Evolutionary conservation across 352 stramenopile genomes (phyloP).

Genomic region (Phytophthora idaei): DNA sequence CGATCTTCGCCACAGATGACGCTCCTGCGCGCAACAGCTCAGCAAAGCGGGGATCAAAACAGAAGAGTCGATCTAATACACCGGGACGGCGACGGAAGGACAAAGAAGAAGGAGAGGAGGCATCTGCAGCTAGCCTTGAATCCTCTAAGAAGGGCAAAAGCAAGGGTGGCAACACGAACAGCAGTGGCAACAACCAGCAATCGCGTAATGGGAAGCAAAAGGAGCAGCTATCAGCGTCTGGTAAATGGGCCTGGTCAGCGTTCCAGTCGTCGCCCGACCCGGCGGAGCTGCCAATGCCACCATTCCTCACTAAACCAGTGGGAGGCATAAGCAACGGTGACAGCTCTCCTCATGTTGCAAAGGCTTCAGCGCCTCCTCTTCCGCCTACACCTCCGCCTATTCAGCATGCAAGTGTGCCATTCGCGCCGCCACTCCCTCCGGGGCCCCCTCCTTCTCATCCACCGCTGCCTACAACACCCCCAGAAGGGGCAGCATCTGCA

Average conservation of each 20-base stretch:
- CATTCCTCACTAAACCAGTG: conserved; percentile 50
- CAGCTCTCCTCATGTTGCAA: conserved; percentile 1
- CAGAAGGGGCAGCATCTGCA: conserved; percentile 29
- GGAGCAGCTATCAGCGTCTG: conserved; percentile 54
- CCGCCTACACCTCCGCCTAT: conserved; percentile 30
- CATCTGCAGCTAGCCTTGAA: conserved; percentile 7
- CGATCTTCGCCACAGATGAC: conserved; percentile 31
- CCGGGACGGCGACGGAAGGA: conserved; percentile 47
- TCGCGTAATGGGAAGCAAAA: conserved; percentile 46
- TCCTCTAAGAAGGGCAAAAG: conserved; percentile 45
- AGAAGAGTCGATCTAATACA: conserved; percentile 49
- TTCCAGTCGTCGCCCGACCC: conserved; percentile 86
- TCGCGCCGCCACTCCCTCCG: conserved; percentile 28
- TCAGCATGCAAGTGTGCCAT: conserved; percentile 12
- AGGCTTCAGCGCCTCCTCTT: conserved; percentile 21
- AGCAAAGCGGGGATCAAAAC: conserved; percentile 52
- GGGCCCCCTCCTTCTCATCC: conserved; percentile 25
- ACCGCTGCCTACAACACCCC: conserved; percentile 38
- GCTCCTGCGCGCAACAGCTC: conserved; percentile 47
- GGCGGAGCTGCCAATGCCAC: conserved; percentile 71
- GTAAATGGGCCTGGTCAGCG: conserved; percentile 85
- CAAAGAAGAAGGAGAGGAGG: conserved; percentile 39
- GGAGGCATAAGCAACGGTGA: conserved; percentile 15
- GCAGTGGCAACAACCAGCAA: conserved; percentile 31
- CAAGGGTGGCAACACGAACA: conserved; percentile 38